A percentile compares a stretch with the other conserved stretches of the same genome.
These are phyloP conservation scores for Syzygium aqueum DNA, from an alignment of 345 rosid species.

Conservation along the genomic window DNA sequence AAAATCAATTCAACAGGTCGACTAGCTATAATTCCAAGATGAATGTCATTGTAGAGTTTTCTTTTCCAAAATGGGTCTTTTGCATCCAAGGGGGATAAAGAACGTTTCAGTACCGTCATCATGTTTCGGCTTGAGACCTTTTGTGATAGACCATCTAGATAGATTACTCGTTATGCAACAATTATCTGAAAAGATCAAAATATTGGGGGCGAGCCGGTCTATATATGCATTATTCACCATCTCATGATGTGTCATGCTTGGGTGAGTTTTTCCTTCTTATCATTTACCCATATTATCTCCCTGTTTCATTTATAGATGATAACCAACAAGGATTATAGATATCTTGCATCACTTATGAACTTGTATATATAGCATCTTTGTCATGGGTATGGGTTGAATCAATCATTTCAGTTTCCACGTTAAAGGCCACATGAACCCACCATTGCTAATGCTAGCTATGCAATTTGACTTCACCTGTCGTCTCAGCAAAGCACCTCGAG, in stretches of 20 bases:
- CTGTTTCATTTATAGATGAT: neutral
- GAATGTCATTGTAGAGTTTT: neutral
- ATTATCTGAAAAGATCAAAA: neutral
- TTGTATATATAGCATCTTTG: neutral
- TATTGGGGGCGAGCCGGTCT: neutral
- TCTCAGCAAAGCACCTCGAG: neutral
- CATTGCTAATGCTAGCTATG: neutral
- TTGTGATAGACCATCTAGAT: neutral
- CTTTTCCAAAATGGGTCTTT: neutral
- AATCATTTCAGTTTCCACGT: neutral
- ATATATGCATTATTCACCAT: neutral
- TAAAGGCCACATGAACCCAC: neutral
- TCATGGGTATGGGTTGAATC: neutral
- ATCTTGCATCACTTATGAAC: neutral
- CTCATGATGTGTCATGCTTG: neutral
- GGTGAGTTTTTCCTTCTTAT: neutral
- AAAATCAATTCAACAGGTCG: neutral
- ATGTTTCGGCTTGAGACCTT: neutral
- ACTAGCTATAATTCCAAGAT: rapidly evolving
- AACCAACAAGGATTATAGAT: neutral
- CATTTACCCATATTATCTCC: neutral
- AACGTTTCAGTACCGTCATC: neutral
- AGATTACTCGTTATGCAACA: neutral
- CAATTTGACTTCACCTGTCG: neutral
- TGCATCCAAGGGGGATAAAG: neutral